Conservation (phyloP, 768 basidiomycete species). For the Suillus americanus region DNA sequence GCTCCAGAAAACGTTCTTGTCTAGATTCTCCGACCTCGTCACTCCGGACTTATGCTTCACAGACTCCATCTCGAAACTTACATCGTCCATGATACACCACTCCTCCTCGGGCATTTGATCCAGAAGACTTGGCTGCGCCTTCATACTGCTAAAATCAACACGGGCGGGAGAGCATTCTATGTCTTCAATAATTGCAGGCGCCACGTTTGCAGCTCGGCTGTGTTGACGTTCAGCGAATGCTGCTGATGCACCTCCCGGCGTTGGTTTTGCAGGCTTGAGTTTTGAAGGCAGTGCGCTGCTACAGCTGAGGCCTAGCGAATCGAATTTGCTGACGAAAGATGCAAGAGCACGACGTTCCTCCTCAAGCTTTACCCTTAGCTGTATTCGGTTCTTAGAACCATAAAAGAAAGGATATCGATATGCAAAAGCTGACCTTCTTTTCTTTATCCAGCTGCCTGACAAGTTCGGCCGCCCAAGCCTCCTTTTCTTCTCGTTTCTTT, state of each 20-base stretch:
- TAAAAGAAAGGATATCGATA: neutral
- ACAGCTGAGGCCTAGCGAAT: conserved; percentile 60
- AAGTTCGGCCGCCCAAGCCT: conserved; percentile 72
- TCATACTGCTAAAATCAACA: conserved; percentile 33
- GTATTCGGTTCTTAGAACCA: neutral
- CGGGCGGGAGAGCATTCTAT: conserved; percentile 54
- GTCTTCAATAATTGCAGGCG: conserved; percentile 29
- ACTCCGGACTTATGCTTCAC: conserved; percentile 20
- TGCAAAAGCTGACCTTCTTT: conserved; percentile 50
- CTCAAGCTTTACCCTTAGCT: conserved; percentile 66
- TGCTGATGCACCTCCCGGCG: conserved; percentile 49
- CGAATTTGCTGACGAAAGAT: conserved; percentile 81
- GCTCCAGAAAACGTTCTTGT: conserved; percentile 28
- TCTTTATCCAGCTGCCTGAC: conserved; percentile 78
- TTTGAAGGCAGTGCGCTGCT: conserved; percentile 39
- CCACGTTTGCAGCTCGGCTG: conserved; percentile 30
- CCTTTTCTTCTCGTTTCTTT: conserved; percentile 63
- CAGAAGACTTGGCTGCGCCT: conserved; percentile 49
- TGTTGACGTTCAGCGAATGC: conserved; percentile 49
- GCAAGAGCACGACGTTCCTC: conserved; percentile 77
- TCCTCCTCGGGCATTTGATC: conserved; percentile 62
- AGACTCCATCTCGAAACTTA: conserved; percentile 52
- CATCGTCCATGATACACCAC: conserved; percentile 44
- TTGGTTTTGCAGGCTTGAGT: conserved; percentile 48
- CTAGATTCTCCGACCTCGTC: conserved; percentile 33